Base-by-base conservation (phyloP, 176 grass and related monocot species). In the Carex cristatella region DNA sequence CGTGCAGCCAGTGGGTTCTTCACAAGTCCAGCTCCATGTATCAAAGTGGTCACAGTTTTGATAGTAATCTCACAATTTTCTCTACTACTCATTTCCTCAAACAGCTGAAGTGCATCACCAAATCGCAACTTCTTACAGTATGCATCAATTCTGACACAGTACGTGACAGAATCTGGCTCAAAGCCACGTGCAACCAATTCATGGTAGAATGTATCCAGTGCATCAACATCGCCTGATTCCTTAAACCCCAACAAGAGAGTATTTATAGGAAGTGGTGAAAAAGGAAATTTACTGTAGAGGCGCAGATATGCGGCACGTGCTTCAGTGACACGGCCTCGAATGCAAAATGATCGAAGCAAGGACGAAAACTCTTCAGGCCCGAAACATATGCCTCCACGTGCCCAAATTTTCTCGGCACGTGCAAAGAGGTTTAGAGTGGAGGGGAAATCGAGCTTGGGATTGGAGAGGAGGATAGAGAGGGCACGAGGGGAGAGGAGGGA, bases 211-310 rank as follows among this genome's bases (percentile, higher is more conserved):
- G 92, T 84, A 78, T 97, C 92, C 8, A 94, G 76, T 23, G 92
- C 95, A 74, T 87, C 87, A 35, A 79, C 72, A 70, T 97, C 79
- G 0, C 89, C 84, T 63, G 92, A 87, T 88, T 97, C 89, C 92
- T 93, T 97, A 93, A 97, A 97, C 4, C 92, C 92, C 72, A 93
- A 79, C 83, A 97, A 91, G 49, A 94, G 87, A 57, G 89, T 97
- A 83, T 97, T 97, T 69, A 97, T 90, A 14, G 76, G 94, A 74
- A 86, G 89, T 27, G 90, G 86, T 44, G 94, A 88, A 15, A 91
- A 89, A 6, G 89, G 86, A 86, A 90, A 94, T 46, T 84, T 79
- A 64, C 85, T 61, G 81, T 90, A 49, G 65, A 91, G 87, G 3
- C 85, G 87, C 69, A 86, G 90, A 89, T 91, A 97, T 27, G 94